phyloP scores from a whole-genome alignment of 1,139 yeast species.

The Yamadazyma sp. region DNA sequence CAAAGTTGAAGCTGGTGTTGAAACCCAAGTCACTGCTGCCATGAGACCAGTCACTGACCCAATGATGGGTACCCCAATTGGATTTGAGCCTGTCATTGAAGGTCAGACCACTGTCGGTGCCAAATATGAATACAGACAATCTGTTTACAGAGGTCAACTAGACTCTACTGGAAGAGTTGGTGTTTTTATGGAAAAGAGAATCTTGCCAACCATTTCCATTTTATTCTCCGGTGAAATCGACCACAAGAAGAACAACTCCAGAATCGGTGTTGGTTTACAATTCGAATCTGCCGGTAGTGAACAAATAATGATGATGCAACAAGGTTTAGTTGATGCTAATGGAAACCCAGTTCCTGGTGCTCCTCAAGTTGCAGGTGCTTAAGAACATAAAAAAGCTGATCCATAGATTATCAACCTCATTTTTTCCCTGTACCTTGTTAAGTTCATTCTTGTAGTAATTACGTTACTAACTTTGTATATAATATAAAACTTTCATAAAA shows the following conservation, averaged over 20 bases:
- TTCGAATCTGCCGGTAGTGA: constrained; percentile 94
- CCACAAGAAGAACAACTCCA: constrained; percentile 80
- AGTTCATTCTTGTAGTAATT: background rate
- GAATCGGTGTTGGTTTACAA: constrained; percentile 92
- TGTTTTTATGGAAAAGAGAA: constrained; percentile 89
- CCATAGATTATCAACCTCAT: background rate
- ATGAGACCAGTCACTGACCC: constrained; percentile 80
- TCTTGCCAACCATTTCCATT: constrained; percentile 86
- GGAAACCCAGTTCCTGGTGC: constrained; percentile 85
- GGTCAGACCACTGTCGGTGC: constrained; percentile 95
- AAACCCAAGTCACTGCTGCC: constrained; percentile 80
- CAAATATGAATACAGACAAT: constrained; percentile 96
- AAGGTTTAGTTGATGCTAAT: constrained; percentile 74
- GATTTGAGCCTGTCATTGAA: constrained; percentile 78
- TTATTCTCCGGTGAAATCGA: constrained; percentile 90
- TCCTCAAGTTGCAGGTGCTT: constrained; percentile 33
- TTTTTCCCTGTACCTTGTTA: background rate
- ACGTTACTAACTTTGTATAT: constrained; percentile 8
- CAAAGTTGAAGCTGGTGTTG: constrained; percentile 95
- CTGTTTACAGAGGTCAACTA: constrained; percentile 92
- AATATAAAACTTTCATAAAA: constrained; percentile 2
- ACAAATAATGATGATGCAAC: constrained; percentile 75
- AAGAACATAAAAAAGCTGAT: constrained; percentile 5
- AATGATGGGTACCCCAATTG: constrained; percentile 78
- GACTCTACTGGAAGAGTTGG: constrained; percentile 91